A percentile compares a stretch with the other conserved stretches of the same genome.
phyloP scores from a whole-genome alignment of 176 grass and related monocot species.

The Puccinellia tenuiflora region DNA sequence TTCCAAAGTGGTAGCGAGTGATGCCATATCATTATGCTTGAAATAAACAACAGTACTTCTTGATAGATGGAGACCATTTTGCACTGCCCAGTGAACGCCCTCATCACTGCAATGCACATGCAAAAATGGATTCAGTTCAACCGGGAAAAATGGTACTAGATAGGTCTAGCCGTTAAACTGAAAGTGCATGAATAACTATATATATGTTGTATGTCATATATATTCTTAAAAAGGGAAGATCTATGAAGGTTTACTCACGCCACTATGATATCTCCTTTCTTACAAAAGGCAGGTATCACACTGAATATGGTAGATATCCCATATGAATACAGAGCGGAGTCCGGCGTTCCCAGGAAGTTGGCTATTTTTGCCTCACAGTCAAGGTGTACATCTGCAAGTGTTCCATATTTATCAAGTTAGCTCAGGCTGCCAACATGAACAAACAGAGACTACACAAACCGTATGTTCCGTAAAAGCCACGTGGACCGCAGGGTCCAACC shows the following conservation, averaged over 20 bases:
- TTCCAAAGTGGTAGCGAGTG: slow-evolving; percentile 67
- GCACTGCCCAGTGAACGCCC: slow-evolving; percentile 87
- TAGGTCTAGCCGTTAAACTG: too few species aligned
- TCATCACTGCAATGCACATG: slow-evolving; percentile 61
- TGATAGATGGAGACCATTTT: slow-evolving; percentile 86
- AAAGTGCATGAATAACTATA: too few species aligned
- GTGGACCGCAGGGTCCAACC: slow-evolving; percentile 91
- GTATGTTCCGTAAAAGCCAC: slow-evolving; percentile 93
- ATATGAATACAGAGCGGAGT: slow-evolving; percentile 88
- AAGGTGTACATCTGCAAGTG: slow-evolving; percentile 82
- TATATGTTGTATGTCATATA: too few species aligned
- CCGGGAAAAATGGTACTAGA: too few species aligned
- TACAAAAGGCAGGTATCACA: slow-evolving; percentile 91
- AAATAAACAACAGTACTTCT: slow-evolving; percentile 92
- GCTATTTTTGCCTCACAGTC: slow-evolving; percentile 91
- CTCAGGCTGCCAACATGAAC: slow-evolving; percentile 1
- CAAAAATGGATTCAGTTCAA: not conserved
- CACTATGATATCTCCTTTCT: slow-evolving; percentile 89
- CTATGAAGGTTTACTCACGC: too few species aligned
- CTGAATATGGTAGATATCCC: slow-evolving; percentile 92
- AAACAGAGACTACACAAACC: slow-evolving; percentile 45
- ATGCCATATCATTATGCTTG: slow-evolving; percentile 95
- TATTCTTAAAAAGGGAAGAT: too few species aligned
- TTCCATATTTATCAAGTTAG: slow-evolving; percentile 24
- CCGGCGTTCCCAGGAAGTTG: slow-evolving; percentile 74